These are phyloP conservation scores for Neocucurbitaria cava DNA, from an alignment of 2,329 filamentous ascomycete species.

Conservation along the genomic window DNA sequence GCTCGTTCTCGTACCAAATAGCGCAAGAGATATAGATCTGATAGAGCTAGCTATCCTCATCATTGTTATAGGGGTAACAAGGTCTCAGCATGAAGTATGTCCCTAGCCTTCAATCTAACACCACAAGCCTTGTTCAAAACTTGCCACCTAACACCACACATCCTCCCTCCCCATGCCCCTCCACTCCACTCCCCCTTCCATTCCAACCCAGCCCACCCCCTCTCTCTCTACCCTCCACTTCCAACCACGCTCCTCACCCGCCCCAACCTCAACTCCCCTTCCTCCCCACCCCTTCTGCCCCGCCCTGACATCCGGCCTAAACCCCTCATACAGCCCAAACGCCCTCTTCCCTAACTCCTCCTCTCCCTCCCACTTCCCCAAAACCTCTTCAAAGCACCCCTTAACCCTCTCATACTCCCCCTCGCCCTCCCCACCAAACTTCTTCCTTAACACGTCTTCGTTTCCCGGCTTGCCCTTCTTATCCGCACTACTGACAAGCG, in stretches of 20 bases:
- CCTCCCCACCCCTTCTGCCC: conserved; percentile 42
- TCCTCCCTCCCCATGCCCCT: no score
- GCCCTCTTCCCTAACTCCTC: conserved; percentile 32
- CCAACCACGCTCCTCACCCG: conserved; percentile 10
- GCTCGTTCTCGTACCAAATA: no score
- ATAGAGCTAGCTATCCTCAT: no score
- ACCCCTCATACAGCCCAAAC: conserved; percentile 40
- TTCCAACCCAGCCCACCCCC: no score
- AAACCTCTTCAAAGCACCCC: not conserved
- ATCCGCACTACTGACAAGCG: not conserved
- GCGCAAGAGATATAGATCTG: no score
- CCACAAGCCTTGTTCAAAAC: no score
- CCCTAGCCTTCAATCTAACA: no score
- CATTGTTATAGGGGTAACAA: no score
- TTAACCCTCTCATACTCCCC: not conserved
- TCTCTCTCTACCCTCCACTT: no score
- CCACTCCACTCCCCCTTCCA: no score
- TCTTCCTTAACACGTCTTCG: not conserved
- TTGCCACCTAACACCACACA: no score
- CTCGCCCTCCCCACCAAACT: not conserved
- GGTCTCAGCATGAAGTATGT: no score
- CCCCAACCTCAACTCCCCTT: conserved; percentile 32
- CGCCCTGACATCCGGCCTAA: conserved; percentile 30
- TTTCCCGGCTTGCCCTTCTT: not conserved
- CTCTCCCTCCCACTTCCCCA: conserved; percentile 28